Evolutionary conservation across 768 basidiomycete genomes (phyloP).

Genomic region (Pluteus cervinus): DNA sequence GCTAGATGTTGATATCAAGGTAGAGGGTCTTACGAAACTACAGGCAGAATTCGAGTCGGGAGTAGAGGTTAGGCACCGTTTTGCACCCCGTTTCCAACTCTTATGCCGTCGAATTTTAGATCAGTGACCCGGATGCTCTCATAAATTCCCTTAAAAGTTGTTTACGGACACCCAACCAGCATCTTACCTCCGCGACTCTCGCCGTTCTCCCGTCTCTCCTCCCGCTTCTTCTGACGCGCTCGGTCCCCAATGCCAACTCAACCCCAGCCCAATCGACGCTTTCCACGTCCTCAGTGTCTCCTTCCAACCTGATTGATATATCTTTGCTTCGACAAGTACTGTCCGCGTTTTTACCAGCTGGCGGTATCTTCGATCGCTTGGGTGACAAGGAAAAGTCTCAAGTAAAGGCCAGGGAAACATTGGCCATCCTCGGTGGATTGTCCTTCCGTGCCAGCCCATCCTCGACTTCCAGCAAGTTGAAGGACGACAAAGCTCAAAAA

Average conservation of each 20-base stretch:
- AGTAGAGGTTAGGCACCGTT: constrained; percentile 46
- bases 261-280: constrained; percentile 42
- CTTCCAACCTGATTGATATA: constrained; percentile 41
- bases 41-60: constrained; percentile 70
- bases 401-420: constrained; percentile 66
- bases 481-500: constrained; percentile 58
- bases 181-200: constrained; percentile 73
- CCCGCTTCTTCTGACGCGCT: constrained; percentile 50
- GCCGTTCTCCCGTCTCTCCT: constrained; percentile 62
- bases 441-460: constrained; percentile 54
- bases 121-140: constrained; percentile 67
- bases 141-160: constrained; percentile 66
- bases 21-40: constrained; percentile 75
- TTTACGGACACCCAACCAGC: constrained; percentile 76
- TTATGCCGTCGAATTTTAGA: constrained; percentile 31
- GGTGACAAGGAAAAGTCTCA: constrained; percentile 77
- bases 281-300: constrained; percentile 41
- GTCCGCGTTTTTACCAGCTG: constrained; percentile 62
- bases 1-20: constrained; percentile 73
- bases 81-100: too few species aligned
- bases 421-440: constrained; percentile 70
- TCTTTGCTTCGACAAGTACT: constrained; percentile 63
- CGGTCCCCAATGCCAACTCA: constrained; percentile 19
- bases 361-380: constrained; percentile 77
- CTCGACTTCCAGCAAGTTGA: constrained; percentile 38